Base-by-base conservation (phyloP, 2,329 filamentous ascomycete species). In the Diaporthe citrichinensis region DNA sequence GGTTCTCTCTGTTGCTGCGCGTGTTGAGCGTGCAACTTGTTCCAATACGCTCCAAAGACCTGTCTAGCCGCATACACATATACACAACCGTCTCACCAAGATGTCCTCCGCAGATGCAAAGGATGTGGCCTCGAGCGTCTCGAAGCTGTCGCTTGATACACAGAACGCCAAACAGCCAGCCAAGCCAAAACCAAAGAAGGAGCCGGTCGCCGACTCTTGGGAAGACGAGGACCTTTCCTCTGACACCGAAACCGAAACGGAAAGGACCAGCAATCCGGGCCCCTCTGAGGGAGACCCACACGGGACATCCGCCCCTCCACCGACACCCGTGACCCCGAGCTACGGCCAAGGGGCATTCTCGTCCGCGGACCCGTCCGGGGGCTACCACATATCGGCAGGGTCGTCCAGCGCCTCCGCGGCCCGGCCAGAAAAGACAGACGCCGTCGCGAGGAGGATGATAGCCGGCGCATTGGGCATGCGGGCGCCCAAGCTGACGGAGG, bases 391-490 rank as follows among this genome's bases (percentile, higher is more conserved):
- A 31, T 25, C 62, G 9, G 49, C 71, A 39, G 69, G 62, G 20
- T 34, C 53, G 23, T 61, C 73, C 20, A 25, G 65, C 41, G 20
- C 57, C 36, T 71, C 77, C 8, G 46, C 78, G 10, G 78, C 78
- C 74, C 87, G 94, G 53, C 96, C 95, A 0, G 96, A 98, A 85
- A 99, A 98, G 88, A 97, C 96, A 77, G 97, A 97, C 77, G 95
- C 95, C 0, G 95, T 98, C 53, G 97, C 97, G 7, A 91, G 94
- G 77, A 89, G 97, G 76, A 89, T 99, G 90, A 98, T 99, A 82
- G 95, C 95, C 0, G 94, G 94, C 4, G 95, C 94, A 0, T 86
- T 98, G 78, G 97, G 97, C 0, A 90, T 98, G 73, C 92, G 92
- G 81, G 92, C 93, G 46, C 95, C 95, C 44, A 93, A 91, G 86